Base-by-base conservation (phyloP, 306 rosid genomes). In the Ormosia emarginata region DNA sequence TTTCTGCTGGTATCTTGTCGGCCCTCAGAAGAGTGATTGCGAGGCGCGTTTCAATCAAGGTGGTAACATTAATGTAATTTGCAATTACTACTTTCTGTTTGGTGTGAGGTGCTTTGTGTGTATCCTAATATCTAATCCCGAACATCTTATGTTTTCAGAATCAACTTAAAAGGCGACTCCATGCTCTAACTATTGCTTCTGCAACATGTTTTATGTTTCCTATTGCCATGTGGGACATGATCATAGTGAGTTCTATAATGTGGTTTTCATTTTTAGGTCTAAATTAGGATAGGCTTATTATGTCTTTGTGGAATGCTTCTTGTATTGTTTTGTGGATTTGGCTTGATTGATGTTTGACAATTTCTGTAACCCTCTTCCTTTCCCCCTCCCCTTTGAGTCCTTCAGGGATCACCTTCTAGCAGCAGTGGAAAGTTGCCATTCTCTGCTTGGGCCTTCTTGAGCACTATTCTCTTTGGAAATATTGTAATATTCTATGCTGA, bases 161-260 rank as follows among this genome's bases (percentile, higher is more conserved):
- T 86, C 99, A 96, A 91, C 97, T 96, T 75, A 96, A 91, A 88
- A 89, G 97, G 88, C 85, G 98, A 67, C 99, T 96, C 67, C 93
- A 96, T 91, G 92, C 98, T 67, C 74, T 94, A 81, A 92, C 99
- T 67, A 87, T 96, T 86, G 97, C 97, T 80, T 94, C 98, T 75
- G 97, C 99, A 11, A 94, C 98, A 5, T 96, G 99, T 83, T 94
- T 96, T 85, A 89, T 96, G 85, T 94, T 96, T 92, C 99, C 99
- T 58, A 82, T 90, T 74, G 98, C 98, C 86, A 92, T 96, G 98
- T 92, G 98, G 98, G 97, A 94, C 67, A 67, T 90, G 68, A 94
- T 96, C 87, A 87, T 96, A 59, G 98, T 96, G 86, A 91, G 98
- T 86, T 80, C 63, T 74, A 78, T 43, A 12, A 37, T 13, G n/a